A percentile compares a stretch with the other conserved stretches of the same genome.
These are phyloP conservation scores for Xylaria sp. DNA, from an alignment of 2,329 filamentous ascomycete genomes.

Conservation along the genomic window DNA sequence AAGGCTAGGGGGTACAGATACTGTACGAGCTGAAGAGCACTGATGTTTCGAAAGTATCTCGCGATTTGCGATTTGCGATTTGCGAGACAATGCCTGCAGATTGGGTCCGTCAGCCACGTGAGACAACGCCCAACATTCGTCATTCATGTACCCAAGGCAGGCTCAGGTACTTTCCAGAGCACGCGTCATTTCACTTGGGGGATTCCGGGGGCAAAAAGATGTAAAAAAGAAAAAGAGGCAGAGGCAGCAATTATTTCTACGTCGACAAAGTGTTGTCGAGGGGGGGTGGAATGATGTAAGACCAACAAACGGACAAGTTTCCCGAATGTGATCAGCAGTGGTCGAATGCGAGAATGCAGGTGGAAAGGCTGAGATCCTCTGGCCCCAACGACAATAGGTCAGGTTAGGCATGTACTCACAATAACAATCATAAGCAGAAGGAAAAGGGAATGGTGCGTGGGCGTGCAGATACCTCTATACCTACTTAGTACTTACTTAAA, in stretches of 20 bases:
- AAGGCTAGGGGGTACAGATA: slow-evolving; percentile 21
- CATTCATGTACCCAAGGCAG: background rate
- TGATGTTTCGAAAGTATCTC: slow-evolving; percentile 17
- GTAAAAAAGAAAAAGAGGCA: slow-evolving; percentile 3
- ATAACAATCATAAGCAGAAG: too few species aligned
- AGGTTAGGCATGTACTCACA: too few species aligned
- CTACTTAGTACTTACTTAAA: too few species aligned
- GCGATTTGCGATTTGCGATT: too few species aligned
- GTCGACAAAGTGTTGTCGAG: slow-evolving; percentile 2
- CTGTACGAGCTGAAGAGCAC: slow-evolving; percentile 24
- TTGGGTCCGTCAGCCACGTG: slow-evolving; percentile 25
- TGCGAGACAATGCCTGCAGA: slow-evolving; percentile 24
- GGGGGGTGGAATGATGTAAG: slow-evolving; percentile 26
- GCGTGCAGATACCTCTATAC: background rate
- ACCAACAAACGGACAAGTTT: slow-evolving; percentile 16
- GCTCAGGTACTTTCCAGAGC: too few species aligned
- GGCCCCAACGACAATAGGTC: background rate
- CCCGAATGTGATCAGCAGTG: slow-evolving; percentile 16
- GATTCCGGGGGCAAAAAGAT: background rate
- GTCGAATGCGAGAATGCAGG: background rate
- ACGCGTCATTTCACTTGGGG: slow-evolving; percentile 5
- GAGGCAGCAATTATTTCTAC: background rate
- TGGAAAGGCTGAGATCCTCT: slow-evolving; percentile 6
- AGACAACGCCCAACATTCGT: slow-evolving; percentile 19
- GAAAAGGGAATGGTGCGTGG: background rate